phyloP scores from a whole-genome alignment of 345 rosid species.

The Sisymbrium altissimum region DNA sequence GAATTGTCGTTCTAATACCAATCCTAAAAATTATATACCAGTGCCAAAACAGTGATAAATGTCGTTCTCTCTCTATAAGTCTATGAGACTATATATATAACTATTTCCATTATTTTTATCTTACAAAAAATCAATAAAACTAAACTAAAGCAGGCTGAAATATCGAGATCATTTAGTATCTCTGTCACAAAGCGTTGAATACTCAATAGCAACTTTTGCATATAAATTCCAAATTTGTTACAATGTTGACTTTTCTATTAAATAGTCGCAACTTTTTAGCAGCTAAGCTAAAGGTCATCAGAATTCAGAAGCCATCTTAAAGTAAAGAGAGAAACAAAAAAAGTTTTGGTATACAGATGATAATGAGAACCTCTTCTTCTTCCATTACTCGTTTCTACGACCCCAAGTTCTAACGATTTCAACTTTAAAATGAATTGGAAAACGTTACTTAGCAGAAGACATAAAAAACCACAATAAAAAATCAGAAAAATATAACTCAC shows the following conservation, averaged over 20 bases:
- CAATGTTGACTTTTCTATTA: conserved; percentile 25
- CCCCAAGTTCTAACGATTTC: background rate
- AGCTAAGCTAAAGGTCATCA: conserved; percentile 24
- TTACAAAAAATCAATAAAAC: background rate
- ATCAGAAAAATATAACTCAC: conserved; percentile 13
- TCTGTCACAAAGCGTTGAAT: conserved; percentile 34
- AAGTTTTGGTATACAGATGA: background rate
- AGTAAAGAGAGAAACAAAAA: background rate
- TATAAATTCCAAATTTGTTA: conserved; percentile 11
- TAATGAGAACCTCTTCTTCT: conserved; percentile 10
- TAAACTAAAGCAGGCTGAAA: background rate
- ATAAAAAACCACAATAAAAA: background rate
- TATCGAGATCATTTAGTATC: conserved; percentile 14
- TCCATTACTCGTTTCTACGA: conserved; percentile 4
- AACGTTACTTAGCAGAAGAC: background rate
- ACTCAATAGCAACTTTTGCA: conserved; percentile 28
- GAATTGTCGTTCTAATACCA: too few species aligned
- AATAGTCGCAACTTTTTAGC: conserved; percentile 21
- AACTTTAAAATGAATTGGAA: background rate
- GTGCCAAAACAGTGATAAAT: conserved; percentile 11
- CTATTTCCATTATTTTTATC: background rate
- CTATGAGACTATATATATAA: too few species aligned
- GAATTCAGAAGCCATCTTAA: conserved; percentile 24
- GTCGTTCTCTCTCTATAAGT: conserved; percentile 9
- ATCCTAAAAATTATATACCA: background rate